A percentile compares a stretch with the other conserved stretches of the same genome.
These are phyloP conservation scores for Tricholoma sp. DNA, from an alignment of 768 basidiomycete genomes.

Conservation along the genomic window DNA sequence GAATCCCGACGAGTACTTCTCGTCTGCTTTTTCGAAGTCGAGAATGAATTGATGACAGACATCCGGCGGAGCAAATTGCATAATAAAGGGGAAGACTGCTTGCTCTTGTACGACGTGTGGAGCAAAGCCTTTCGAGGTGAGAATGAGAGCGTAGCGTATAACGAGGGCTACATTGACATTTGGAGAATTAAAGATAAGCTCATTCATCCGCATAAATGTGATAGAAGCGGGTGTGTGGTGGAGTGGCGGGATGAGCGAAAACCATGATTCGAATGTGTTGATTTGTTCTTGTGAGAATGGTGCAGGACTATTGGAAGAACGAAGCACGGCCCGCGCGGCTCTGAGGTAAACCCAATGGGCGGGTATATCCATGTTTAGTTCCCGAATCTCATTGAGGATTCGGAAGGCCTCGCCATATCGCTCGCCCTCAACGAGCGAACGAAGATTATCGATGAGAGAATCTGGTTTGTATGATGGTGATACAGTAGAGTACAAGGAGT, in stretches of 20 bases:
- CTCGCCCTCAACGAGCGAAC: constrained; percentile 15
- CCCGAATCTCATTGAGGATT: constrained; percentile 27
- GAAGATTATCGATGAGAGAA: constrained; percentile 15
- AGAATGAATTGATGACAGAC: constrained; percentile 35
- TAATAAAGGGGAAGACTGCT: constrained; percentile 31
- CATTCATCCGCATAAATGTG: constrained; percentile 17
- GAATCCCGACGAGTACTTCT: constrained; percentile 14
- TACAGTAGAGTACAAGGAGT: constrained; percentile 6
- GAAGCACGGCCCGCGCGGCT: constrained; percentile 23
- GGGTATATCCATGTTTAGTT: constrained; percentile 25
- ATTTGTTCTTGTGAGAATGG: constrained; percentile 10
- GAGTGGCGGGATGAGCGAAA: constrained; percentile 27
- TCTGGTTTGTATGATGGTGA: constrained; percentile 1
- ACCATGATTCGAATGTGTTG: constrained; percentile 23
- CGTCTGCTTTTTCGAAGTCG: constrained; percentile 24
- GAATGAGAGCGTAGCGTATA: constrained; percentile 26
- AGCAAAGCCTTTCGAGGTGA: constrained; percentile 35
- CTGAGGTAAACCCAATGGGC: constrained; percentile 22
- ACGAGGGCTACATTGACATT: constrained; percentile 24
- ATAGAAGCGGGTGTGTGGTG: neutral
- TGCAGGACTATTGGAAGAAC: neutral
- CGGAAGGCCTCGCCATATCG: constrained; percentile 25
- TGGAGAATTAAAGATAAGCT: constrained; percentile 19
- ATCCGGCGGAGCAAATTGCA: constrained; percentile 35
- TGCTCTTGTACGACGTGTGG: constrained; percentile 11